These are phyloP conservation scores for Apophysomyces variabilis DNA, from an alignment of 371 early-diverging fungal genomes.

Conservation along the genomic window DNA sequence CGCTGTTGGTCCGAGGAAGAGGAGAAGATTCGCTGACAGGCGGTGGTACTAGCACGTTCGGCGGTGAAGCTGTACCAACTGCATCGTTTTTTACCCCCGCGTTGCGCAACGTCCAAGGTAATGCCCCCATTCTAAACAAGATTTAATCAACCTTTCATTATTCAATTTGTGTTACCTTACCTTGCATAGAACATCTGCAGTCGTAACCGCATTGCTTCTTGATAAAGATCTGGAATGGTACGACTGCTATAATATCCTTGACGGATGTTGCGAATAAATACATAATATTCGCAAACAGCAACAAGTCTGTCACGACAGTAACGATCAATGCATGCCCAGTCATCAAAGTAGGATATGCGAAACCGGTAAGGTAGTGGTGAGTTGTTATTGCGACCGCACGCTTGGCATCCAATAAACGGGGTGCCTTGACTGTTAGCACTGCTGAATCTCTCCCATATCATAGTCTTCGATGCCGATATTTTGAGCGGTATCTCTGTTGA, in stretches of 20 bases:
- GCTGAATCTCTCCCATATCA: constrained; percentile 72
- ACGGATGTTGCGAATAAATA: constrained; percentile 86
- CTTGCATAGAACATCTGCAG: constrained; percentile 91
- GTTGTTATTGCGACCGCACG: constrained; percentile 78
- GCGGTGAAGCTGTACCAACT: constrained; percentile 23
- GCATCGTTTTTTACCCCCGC: constrained; percentile 18
- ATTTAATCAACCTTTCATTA: neutral
- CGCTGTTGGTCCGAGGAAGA: constrained; percentile 19
- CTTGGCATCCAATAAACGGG: constrained; percentile 79
- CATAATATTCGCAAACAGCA: constrained; percentile 92
- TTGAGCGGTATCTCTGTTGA: constrained; percentile 56
- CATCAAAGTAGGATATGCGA: constrained; percentile 74
- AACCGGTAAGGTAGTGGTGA: constrained; percentile 76
- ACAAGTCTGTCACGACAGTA: constrained; percentile 91
- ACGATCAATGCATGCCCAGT: constrained; percentile 89
- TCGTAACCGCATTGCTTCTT: constrained; percentile 81
- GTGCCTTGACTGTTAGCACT: constrained; percentile 45
- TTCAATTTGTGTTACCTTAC: constrained; percentile 16
- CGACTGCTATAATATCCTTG: constrained; percentile 84
- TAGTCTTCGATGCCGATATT: constrained; percentile 59
- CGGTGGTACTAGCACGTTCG: constrained; percentile 27
- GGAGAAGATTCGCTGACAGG: constrained; percentile 33
- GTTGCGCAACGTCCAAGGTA: constrained; percentile 49
- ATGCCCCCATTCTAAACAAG: constrained; percentile 49
- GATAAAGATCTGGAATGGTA: constrained; percentile 74